Percentiles rank a stretch among this genome's conserved stretches.
Evolutionary conservation across 495 filamentous ascomycete genomes (phyloP).

Genomic region (Choiromyces venosus): DNA sequence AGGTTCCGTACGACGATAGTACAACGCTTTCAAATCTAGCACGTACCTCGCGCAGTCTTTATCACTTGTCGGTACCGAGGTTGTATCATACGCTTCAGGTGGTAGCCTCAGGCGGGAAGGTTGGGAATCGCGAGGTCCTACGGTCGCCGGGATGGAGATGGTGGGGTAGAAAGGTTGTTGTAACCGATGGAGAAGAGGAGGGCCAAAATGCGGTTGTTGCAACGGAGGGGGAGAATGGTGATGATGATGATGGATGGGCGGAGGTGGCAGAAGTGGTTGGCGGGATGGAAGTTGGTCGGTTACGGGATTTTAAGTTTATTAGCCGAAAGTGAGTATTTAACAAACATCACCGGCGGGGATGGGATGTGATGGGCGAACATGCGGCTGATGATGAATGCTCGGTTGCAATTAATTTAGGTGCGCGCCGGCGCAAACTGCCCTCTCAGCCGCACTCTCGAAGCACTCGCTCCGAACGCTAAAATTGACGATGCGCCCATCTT

Average conservation of each 20-base stretch:
- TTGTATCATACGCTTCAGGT: not conserved
- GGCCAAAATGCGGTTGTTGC: not conserved
- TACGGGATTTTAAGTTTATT: not conserved
- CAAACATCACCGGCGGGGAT: not conserved
- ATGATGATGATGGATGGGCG: not conserved
- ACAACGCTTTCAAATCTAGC: not conserved
- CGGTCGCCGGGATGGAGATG: not conserved
- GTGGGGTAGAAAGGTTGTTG: not conserved
- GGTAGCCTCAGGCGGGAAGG: not conserved
- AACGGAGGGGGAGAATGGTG: not conserved
- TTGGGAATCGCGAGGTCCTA: not conserved
- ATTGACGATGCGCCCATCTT: not conserved
- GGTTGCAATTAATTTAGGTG: not conserved
- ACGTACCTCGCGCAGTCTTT: not conserved
- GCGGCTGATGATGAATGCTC: not conserved
- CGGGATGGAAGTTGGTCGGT: not conserved
- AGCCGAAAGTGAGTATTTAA: not conserved
- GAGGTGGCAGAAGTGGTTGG: not conserved
- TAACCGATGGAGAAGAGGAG: not conserved
- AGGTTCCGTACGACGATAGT: not conserved
- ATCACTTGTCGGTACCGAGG: not conserved
- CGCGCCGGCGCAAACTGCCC: not conserved
- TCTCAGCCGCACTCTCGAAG: not conserved
- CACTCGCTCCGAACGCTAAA: not conserved
- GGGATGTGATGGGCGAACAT: not conserved